phyloP scores from a whole-genome alignment of 257 asterid genomes.

The Jasminum sambac region DNA sequence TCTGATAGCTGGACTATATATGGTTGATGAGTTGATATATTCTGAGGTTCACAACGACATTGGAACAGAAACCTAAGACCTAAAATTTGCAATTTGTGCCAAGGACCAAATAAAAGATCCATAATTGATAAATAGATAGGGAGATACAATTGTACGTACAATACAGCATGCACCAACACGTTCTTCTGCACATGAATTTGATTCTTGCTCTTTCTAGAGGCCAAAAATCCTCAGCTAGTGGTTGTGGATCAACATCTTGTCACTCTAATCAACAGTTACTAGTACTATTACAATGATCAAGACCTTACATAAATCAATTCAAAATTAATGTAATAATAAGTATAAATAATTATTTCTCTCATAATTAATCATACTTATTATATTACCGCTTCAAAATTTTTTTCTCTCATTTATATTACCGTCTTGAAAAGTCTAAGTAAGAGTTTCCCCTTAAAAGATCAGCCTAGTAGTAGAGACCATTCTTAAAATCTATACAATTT shows the following conservation, averaged over 20 bases:
- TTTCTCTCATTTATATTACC: too few species aligned
- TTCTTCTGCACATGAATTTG: slow-evolving; percentile 8
- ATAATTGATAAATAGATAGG: too few species aligned
- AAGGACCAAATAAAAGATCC: not conserved
- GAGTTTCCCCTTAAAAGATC: too few species aligned
- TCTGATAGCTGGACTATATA: not conserved
- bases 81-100: slow-evolving; percentile 5
- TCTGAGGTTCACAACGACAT: not conserved
- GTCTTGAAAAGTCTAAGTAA: too few species aligned
- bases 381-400: too few species aligned
- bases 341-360: too few species aligned
- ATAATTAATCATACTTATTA: too few species aligned
- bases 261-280: slow-evolving; percentile 1
- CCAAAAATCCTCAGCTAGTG: slow-evolving; percentile 10
- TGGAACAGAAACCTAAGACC: not conserved
- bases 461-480: too few species aligned
- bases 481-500: too few species aligned
- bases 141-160: not conserved
- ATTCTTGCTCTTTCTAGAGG: slow-evolving; percentile 1
- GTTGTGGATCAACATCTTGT: slow-evolving; percentile 13
- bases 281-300: slow-evolving; percentile 19
- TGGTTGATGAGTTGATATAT: not conserved
- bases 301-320: slow-evolving; percentile 15
- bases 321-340: too few species aligned
- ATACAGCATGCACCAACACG: too few species aligned